Conservation (phyloP, 495 filamentous ascomycete genomes). For the Bryoglossum gracile region DNA sequence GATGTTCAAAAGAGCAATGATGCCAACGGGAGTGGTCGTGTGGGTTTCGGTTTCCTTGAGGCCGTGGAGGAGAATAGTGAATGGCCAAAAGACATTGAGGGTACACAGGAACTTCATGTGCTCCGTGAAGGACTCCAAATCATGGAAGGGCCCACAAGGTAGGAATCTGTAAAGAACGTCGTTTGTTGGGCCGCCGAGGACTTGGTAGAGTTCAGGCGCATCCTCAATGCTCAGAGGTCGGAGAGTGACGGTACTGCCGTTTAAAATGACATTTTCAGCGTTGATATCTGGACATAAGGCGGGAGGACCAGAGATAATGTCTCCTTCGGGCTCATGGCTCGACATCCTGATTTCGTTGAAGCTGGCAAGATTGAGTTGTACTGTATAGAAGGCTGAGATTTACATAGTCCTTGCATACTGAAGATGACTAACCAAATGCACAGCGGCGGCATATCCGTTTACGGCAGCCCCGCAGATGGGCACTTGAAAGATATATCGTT, state of each 20-base stretch:
- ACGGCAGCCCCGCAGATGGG: too few species aligned
- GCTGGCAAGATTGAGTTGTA: too few species aligned
- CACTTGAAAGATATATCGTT: too few species aligned
- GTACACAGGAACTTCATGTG: conserved; percentile 25
- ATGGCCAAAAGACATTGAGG: conserved; percentile 34
- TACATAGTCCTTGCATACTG: too few species aligned
- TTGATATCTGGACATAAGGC: conserved; percentile 2
- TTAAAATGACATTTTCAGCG: conserved; percentile 24
- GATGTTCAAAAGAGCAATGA: conserved; percentile 38
- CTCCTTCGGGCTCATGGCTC: conserved; percentile 8
- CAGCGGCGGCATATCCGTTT: too few species aligned
- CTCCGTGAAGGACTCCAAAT: conserved; percentile 28
- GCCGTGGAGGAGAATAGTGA: conserved; percentile 30
- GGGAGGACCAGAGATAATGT: neutral
- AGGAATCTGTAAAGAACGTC: conserved; percentile 43
- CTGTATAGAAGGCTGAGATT: too few species aligned
- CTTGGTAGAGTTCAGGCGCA: conserved; percentile 33
- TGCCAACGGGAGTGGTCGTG: conserved; percentile 29
- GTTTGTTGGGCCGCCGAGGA: conserved; percentile 31
- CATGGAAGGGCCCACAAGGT: conserved; percentile 32
- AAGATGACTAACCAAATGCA: too few species aligned
- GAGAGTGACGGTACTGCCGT: conserved; percentile 34
- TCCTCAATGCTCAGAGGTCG: conserved; percentile 32
- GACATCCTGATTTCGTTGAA: too few species aligned
- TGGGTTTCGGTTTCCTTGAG: neutral